Evolutionary conservation across 768 basidiomycete genomes (phyloP), one percentile per base, ranked within the genome.

Genomic region (Sporobolomyces roseus): DNA sequence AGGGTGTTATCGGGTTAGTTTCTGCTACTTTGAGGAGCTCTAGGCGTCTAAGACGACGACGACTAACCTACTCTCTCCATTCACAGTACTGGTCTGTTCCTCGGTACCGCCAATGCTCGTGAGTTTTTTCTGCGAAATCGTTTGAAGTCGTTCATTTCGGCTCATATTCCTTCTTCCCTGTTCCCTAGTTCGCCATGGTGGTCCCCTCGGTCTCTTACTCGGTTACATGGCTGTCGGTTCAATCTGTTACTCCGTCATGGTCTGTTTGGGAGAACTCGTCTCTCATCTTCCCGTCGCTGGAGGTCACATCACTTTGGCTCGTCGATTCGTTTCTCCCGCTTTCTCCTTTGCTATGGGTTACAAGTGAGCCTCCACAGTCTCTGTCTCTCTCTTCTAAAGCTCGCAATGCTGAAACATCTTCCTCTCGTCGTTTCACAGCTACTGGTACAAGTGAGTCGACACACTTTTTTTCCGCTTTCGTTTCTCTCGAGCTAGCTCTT

Each of bases 351-450:
- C 73, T 29, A 71, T 82, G 6, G 83, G 82, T 8, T 82, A 80
- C 79, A 82, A 83, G 63, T 83, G 29, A 83, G 64, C 83, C 83
- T n/a, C n/a, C n/a, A n/a, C n/a, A n/a, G n/a, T n/a, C n/a, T n/a
- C n/a, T n/a, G n/a, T n/a, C n/a, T n/a, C n/a, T n/a, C n/a, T n/a
- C n/a, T n/a, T n/a, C n/a, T n/a, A n/a, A n/a, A n/a, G n/a, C n/a
- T n/a, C n/a, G n/a, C n/a, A 41, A 23, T 14, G 45, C 50, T 54
- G 30, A 55, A 21, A 23, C n/a, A n/a, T n/a, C n/a, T n/a, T n/a
- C n/a, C n/a, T n/a, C 36, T 65, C 45, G 3, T 33, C 32, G 32
- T 19, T 48, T 23, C 27, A 9, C 38, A 32, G 21, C 65, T 33
- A 66, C 73, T 36, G 58, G 38, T 41, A 41, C 38, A 41, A 41